Base-by-base conservation (phyloP, 2,329 filamentous ascomycete genomes). In the Alternaria triticimaculans region DNA sequence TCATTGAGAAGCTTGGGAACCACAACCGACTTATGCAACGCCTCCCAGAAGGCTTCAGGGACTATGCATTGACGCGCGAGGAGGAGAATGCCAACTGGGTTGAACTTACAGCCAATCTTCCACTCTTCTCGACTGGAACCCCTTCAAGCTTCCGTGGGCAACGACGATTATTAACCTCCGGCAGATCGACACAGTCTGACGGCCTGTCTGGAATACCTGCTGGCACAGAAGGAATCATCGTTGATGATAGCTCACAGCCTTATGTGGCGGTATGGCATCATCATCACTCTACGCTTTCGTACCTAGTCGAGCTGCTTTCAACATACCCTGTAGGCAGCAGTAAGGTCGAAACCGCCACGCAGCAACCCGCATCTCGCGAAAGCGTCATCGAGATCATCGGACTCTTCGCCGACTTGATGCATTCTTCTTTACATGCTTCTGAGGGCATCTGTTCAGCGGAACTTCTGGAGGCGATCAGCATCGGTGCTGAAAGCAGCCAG, bases 1-100 rank as follows among this genome's bases (percentile, higher is more conserved):
- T 94, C 10, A 80, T 91, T 41, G 82, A 86, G n/a, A 83, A 90
- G 59, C 83, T 97, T 12, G 87, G 90, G 61, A 86, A 85, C 61
- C 90, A 94, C 58, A 87, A 88, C 2, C 90, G 88, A 7, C 88
- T 97, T 58, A 97, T 95, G 26, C 90, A 96, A 69, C 84, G 87
- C 12, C 85, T 97, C n/a, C 90, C 92, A 0, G 81, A 86, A 0
- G 81, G 87, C 30, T 97, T 97, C 76, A 86, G 87, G 45, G 88
- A 87, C 37, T 97, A 96, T 71, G 87, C 90, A 64, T 88, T 94
- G 12, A 89, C 91, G 43, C 89, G 92, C 57, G 94, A 97, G 80
- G 93, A 97, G 67, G 92, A 96, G 63, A 94, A 96, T 69, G 89
- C 88, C 25, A 96, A 96, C 71, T 88, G 88, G 18, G 92, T 97